Conservation (phyloP, 2,329 filamentous ascomycete species). For the Corynespora cassiicola region DNA sequence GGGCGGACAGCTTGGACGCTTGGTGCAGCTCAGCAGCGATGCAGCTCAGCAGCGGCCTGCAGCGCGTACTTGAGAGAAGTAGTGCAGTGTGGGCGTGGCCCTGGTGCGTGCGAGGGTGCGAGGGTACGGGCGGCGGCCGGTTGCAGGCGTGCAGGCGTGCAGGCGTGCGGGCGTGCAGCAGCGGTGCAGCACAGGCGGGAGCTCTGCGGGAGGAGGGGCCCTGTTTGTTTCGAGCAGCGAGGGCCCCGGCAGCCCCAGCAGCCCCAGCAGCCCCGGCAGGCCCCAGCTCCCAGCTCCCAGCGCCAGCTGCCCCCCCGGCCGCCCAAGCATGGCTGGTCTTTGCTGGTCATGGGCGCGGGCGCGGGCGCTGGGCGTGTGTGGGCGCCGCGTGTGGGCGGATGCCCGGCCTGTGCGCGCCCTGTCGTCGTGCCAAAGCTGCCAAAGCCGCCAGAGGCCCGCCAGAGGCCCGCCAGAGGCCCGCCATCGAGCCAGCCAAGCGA, state of each 20-base stretch:
- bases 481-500: constrained; percentile 19
- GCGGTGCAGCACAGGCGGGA: constrained; percentile 28
- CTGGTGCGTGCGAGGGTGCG: constrained; percentile 39
- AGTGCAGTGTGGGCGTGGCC: not conserved
- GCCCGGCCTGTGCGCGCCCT: no score
- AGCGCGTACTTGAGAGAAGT: constrained; percentile 44
- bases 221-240: constrained; percentile 39
- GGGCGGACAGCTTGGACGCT: constrained; percentile 36
- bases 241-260: no score
- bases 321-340: constrained; percentile 23
- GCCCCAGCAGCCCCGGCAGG: no score
- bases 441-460: no score
- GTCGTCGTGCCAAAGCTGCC: constrained; percentile 9
- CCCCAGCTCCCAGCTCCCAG: no score
- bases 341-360: no score
- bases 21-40: no score
- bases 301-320: no score
- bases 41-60: constrained; percentile 37
- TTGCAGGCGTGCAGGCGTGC: constrained; percentile 37
- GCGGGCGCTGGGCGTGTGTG: constrained; percentile 1
- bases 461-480: constrained; percentile 7
- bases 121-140: constrained; percentile 39
- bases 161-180: constrained; percentile 27
- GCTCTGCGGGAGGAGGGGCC: constrained; percentile 25
- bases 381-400: constrained; percentile 1